phyloP scores from a whole-genome alignment of 148 eudicot species.

The Cornus florida region DNA sequence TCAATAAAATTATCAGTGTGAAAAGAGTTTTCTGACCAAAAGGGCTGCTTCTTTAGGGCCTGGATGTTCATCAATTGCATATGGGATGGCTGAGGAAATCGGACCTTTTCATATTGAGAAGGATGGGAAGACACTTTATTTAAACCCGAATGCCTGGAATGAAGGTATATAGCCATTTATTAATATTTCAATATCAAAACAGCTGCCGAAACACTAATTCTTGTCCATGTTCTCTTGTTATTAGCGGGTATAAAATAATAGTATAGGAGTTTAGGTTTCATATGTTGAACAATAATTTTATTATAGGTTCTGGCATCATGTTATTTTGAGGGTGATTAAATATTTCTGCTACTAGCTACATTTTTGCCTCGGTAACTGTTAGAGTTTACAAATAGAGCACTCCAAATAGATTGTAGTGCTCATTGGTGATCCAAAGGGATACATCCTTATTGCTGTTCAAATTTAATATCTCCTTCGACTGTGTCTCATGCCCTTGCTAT shows the following conservation, averaged over 20 bases:
- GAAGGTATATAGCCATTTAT: constrained; percentile 46
- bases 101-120: constrained; percentile 91
- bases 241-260: not conserved
- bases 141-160: constrained; percentile 87
- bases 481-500: not conserved
- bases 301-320: not conserved
- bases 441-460: not conserved
- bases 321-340: not conserved
- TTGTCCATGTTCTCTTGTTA: not conserved
- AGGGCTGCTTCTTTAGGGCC: constrained; percentile 57
- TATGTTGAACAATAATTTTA: not conserved
- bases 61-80: constrained; percentile 96
- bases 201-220: not conserved
- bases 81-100: constrained; percentile 88
- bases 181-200: not conserved
- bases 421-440: too few species aligned
- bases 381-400: not conserved
- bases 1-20: not conserved
- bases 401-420: not conserved
- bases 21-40: not conserved
- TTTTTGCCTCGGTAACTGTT: too few species aligned
- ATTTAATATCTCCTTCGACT: not conserved
- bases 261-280: not conserved
- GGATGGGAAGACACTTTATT: constrained; percentile 78
- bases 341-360: not conserved